Evolutionary conservation across 345 rosid species (phyloP).

Genomic region (Xanthoceras sorbifolium): DNA sequence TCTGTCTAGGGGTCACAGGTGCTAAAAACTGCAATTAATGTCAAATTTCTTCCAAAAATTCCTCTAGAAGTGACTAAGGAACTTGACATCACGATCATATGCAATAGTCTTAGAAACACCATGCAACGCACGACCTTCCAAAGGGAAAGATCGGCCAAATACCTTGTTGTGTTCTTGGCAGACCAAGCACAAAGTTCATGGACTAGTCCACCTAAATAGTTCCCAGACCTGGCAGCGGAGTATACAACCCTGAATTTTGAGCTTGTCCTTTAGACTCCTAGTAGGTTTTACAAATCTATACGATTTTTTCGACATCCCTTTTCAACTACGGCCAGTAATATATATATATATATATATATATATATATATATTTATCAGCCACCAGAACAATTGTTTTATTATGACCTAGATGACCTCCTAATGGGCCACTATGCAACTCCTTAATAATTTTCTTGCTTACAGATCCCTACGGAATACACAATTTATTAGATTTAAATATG

Average conservation of each 20-base stretch:
- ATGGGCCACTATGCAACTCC: background rate
- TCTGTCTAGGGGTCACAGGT: background rate
- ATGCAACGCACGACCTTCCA: background rate
- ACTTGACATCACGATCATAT: background rate
- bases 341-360: too few relatives aligned
- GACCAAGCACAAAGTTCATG: background rate
- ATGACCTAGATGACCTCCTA: background rate
- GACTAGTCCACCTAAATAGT: background rate
- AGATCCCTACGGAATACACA: background rate
- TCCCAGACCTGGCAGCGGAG: fast-evolving
- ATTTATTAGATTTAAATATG: background rate
- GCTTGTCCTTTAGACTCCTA: background rate
- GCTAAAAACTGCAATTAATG: too few relatives aligned
- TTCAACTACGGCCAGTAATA: background rate
- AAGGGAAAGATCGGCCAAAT: background rate
- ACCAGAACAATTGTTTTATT: background rate
- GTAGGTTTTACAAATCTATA: too few relatives aligned
- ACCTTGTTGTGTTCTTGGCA: background rate
- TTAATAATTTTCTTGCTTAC: background rate
- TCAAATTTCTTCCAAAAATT: background rate
- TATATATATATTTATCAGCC: too few relatives aligned
- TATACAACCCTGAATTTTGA: background rate
- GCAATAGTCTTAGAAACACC: background rate
- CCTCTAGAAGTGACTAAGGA: background rate
- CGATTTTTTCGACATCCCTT: background rate